phyloP scores from a whole-genome alignment of 345 rosid genomes.

The Orychophragmus violaceus region DNA sequence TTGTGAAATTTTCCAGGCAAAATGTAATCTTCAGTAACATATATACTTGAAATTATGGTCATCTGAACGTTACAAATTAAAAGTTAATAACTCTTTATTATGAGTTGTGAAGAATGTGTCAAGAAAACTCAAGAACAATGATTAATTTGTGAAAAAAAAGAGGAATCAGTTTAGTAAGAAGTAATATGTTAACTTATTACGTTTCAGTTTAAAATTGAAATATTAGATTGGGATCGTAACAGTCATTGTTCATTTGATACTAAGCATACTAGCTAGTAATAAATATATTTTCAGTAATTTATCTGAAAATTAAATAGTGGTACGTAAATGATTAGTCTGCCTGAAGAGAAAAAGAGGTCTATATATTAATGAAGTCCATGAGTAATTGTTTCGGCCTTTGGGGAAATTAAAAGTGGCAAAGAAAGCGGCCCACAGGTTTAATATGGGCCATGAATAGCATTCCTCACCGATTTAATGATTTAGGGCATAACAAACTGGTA shows the following conservation, averaged over 20 bases:
- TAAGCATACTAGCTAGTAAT: background rate
- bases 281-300: background rate
- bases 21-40: too few relatives aligned
- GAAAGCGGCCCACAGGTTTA: background rate
- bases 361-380: background rate
- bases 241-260: too few relatives aligned
- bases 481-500: background rate
- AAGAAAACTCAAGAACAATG: background rate
- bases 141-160: too few relatives aligned
- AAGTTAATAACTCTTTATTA: background rate
- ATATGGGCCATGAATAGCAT: background rate
- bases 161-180: too few relatives aligned
- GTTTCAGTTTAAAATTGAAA: background rate
- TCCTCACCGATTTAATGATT: background rate
- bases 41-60: background rate
- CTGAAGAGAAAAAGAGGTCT: too few relatives aligned
- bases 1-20: background rate
- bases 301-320: too few relatives aligned
- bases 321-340: background rate
- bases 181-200: too few relatives aligned
- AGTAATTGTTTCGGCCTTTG: too few relatives aligned
- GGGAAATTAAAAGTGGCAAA: background rate
- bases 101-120: background rate
- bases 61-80: slow-evolving; percentile 7
- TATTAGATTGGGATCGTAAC: background rate